These are phyloP conservation scores for Blastocystis sp. DNA, from an alignment of 352 stramenopile genomes.

Conservation along the genomic window DNA sequence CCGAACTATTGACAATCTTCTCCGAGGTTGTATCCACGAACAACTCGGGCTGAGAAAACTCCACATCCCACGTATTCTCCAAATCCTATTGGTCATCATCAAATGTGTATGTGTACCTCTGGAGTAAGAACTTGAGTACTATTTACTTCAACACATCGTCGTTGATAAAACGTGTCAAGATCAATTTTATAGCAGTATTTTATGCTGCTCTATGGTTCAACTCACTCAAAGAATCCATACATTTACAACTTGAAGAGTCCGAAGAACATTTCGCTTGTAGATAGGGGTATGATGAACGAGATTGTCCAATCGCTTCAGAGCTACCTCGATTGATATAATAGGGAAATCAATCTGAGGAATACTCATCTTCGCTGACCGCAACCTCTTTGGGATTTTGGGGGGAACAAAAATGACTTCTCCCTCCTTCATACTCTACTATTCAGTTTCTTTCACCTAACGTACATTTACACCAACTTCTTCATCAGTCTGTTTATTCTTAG, in stretches of 20 bases:
- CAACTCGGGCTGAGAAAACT: background rate
- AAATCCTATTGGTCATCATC: background rate
- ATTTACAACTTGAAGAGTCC: background rate
- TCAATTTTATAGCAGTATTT: slow-evolving; percentile 30
- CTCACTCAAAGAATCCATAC: background rate
- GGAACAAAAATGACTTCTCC: background rate
- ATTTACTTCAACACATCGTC: background rate
- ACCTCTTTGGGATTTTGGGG: background rate
- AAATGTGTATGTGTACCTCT: background rate
- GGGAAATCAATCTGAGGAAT: slow-evolving; percentile 29
- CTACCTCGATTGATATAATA: slow-evolving; percentile 2
- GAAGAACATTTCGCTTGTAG: background rate
- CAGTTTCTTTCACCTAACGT: background rate
- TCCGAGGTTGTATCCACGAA: background rate
- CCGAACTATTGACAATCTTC: background rate
- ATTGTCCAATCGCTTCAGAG: background rate
- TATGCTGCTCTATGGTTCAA: background rate
- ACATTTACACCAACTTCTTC: background rate
- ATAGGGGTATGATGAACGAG: background rate
- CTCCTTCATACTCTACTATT: background rate
- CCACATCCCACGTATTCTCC: background rate
- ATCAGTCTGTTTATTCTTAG: background rate
- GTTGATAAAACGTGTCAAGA: background rate
- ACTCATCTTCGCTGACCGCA: background rate
- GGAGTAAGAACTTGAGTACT: too few relatives aligned